Evolutionary conservation across 257 asterid genomes (phyloP).

Genomic region (Solanum okadae): DNA sequence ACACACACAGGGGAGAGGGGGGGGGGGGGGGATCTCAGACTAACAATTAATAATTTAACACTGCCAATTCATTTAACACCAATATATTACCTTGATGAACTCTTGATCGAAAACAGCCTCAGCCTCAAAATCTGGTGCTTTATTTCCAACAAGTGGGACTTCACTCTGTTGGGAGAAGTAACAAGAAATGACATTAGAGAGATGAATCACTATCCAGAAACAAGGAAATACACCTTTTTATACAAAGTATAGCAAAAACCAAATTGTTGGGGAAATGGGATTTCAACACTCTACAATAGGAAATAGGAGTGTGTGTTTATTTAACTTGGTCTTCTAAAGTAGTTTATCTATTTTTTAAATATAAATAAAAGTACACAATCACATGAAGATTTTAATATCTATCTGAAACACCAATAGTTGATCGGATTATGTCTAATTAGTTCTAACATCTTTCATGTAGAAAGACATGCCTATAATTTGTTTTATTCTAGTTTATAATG

Average conservation of each 20-base stretch:
- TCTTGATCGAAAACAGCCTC: slow-evolving; percentile 98
- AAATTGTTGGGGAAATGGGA: background rate
- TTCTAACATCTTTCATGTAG: background rate
- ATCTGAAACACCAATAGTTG: background rate
- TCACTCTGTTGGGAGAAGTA: slow-evolving; percentile 39
- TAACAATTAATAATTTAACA: background rate
- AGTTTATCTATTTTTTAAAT: background rate
- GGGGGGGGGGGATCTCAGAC: background rate
- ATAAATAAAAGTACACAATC: background rate
- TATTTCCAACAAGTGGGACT: slow-evolving; percentile 76
- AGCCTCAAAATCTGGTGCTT: slow-evolving; percentile 95
- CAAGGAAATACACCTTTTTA: background rate
- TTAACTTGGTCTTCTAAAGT: background rate
- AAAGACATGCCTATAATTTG: background rate
- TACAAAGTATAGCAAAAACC: background rate
- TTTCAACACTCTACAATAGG: background rate
- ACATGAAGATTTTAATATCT: background rate
- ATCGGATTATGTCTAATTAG: background rate
- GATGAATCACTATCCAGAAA: background rate
- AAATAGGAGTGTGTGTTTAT: background rate
- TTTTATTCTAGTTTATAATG: background rate
- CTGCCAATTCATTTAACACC: background rate
- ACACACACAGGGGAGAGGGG: no score
- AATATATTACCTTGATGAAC: slow-evolving; percentile 43
- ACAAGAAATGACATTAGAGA: background rate